A percentile compares a stretch with the other conserved stretches of the same genome.
These are phyloP conservation scores for Botrytis paeoniae DNA, from an alignment of 2,329 filamentous ascomycete species.

Conservation along the genomic window DNA sequence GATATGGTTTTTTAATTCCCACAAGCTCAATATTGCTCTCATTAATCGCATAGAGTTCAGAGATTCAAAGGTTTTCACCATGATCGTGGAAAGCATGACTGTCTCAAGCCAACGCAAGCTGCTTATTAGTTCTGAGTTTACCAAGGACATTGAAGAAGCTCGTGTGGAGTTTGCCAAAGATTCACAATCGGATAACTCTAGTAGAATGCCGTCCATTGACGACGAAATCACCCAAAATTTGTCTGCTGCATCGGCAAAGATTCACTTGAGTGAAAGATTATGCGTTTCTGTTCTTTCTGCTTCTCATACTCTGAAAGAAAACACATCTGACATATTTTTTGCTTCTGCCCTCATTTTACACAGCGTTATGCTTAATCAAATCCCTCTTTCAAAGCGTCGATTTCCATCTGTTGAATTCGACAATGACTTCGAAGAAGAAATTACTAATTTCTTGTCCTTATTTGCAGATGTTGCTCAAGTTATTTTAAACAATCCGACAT, in stretches of 20 bases:
- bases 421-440: slow-evolving; percentile 34
- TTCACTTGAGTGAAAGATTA: slow-evolving; percentile 39
- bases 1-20: slow-evolving; percentile 53
- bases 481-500: slow-evolving; percentile 38
- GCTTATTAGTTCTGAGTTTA: slow-evolving; percentile 23
- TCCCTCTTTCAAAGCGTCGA: slow-evolving; percentile 42
- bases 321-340: slow-evolving; percentile 35
- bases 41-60: slow-evolving; percentile 61
- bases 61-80: slow-evolving; percentile 50
- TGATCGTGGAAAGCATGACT: slow-evolving; percentile 43
- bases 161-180: slow-evolving; percentile 18
- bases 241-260: slow-evolving; percentile 24
- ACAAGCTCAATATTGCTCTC: slow-evolving; percentile 60
- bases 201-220: slow-evolving; percentile 3
- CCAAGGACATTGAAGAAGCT: slow-evolving; percentile 23
- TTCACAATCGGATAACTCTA: slow-evolving; percentile 1
- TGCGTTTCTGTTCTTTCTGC: slow-evolving; percentile 32
- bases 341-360: slow-evolving; percentile 45
- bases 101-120: slow-evolving; percentile 25
- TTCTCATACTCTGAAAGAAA: slow-evolving; percentile 37
- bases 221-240: slow-evolving; percentile 23
- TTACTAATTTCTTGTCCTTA: slow-evolving; percentile 41
- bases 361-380: slow-evolving; percentile 41
- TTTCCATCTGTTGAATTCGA: slow-evolving; percentile 39
- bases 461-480: slow-evolving; percentile 40